Conservation (phyloP, 1,139 yeast species). For the Chernovozyma aurita region DNA sequence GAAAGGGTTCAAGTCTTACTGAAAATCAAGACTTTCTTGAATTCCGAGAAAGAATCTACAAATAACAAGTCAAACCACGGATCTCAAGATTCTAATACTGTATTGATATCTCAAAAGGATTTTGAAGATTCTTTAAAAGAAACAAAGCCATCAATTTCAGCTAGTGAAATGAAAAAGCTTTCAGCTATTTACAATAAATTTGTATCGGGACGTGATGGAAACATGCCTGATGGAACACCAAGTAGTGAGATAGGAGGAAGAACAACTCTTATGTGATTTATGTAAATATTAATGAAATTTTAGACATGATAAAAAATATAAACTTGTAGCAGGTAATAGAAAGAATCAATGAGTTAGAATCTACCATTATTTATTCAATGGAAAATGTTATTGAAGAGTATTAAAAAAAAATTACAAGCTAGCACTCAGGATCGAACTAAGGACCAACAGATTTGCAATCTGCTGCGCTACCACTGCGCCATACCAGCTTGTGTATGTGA, state of each 20-base stretch:
- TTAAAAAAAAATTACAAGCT: conserved; percentile 24
- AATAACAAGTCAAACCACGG: conserved; percentile 5
- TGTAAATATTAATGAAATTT: not conserved
- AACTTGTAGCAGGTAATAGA: too few species aligned
- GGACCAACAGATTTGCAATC: conserved; percentile 56
- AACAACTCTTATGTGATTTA: conserved; percentile 55
- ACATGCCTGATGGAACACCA: conserved; percentile 83
- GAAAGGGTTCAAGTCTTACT: conserved; percentile 44
- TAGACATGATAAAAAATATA: not conserved
- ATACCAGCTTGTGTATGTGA: conserved; percentile 32
- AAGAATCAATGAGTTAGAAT: not conserved
- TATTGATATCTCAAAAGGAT: conserved; percentile 48
- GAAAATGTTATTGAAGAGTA: not conserved
- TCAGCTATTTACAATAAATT: conserved; percentile 66
- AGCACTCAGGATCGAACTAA: conserved; percentile 48
- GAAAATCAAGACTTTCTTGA: conserved; percentile 42
- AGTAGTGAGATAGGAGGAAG: conserved; percentile 85
- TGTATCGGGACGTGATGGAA: conserved; percentile 76
- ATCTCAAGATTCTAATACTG: conserved; percentile 10
- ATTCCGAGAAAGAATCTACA: conserved; percentile 9
- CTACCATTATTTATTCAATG: too few species aligned
- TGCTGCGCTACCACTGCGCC: conserved; percentile 58
- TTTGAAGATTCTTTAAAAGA: conserved; percentile 63
- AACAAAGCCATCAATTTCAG: conserved; percentile 84
- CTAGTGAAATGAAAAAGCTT: conserved; percentile 62